These are phyloP conservation scores for Jackrogersella multiformis DNA, from an alignment of 495 filamentous ascomycete genomes.

Conservation along the genomic window DNA sequence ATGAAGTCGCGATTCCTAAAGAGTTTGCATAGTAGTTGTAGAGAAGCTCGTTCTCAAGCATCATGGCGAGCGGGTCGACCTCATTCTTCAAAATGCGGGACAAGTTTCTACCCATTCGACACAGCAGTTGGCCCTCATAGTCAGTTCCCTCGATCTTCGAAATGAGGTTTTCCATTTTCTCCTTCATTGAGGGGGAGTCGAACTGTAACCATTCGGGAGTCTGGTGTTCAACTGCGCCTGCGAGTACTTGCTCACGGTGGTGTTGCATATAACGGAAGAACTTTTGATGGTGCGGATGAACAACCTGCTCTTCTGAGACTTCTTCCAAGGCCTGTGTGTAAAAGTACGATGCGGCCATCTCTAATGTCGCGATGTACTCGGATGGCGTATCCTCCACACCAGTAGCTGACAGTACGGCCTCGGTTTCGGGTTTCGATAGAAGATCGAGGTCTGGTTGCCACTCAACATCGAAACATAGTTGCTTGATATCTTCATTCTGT, in stretches of 20 bases:
- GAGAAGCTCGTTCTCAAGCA: constrained; percentile 4
- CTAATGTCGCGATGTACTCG: neutral
- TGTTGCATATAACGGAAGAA: constrained; percentile 5
- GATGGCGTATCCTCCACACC: neutral
- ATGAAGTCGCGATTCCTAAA: neutral
- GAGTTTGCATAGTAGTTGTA: constrained; percentile 6
- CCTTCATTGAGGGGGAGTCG: neutral
- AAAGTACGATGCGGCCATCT: constrained; percentile 3
- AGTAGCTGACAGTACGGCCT: neutral
- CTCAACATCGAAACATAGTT: constrained; percentile 3
- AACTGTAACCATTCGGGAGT: neutral
- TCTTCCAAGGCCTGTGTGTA: neutral
- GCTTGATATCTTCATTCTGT: neutral
- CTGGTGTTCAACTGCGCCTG: neutral
- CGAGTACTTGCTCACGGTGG: neutral
- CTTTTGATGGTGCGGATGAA: neutral
- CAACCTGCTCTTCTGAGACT: constrained; percentile 5
- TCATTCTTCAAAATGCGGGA: constrained; percentile 8
- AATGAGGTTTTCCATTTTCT: constrained; percentile 1
- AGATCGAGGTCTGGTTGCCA: constrained; percentile 1
- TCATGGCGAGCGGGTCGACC: neutral
- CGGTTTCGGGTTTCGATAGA: neutral
- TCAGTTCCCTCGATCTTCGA: constrained; percentile 4
- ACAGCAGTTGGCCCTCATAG: constrained; percentile 2
- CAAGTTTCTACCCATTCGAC: neutral